Evolutionary conservation across 306 rosid species (phyloP).

Genomic region (Betula pendula): DNA sequence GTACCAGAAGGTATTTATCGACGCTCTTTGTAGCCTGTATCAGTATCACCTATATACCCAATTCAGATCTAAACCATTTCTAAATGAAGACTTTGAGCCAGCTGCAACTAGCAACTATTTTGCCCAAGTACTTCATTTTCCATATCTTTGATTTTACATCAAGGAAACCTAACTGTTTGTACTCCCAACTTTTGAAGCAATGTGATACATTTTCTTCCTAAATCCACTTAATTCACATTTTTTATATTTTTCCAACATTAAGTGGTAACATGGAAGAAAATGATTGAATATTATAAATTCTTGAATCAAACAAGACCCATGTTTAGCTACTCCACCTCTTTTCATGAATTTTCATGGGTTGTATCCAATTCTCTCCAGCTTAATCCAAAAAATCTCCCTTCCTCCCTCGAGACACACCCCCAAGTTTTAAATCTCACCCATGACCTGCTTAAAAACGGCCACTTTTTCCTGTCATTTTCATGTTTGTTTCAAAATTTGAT

Average conservation of each 20-base stretch:
- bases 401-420: neutral
- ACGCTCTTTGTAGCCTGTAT: neutral
- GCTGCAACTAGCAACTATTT: neutral
- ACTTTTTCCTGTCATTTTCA: constrained; percentile 1
- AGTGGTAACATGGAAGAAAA: neutral
- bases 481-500: neutral
- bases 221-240: neutral
- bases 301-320: neutral
- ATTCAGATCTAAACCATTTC: neutral
- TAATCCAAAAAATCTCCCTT: neutral
- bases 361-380: neutral
- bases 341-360: constrained; percentile 1
- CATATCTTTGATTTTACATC: neutral
- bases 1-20: neutral
- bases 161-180: neutral
- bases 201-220: neutral
- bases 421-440: neutral
- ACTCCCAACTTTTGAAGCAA: neutral
- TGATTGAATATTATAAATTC: neutral
- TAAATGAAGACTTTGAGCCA: neutral
- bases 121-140: neutral
- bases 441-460: neutral
- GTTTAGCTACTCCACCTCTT: neutral
- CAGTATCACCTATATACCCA: neutral
- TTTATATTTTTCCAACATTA: neutral